Evolutionary conservation across 495 filamentous ascomycete species (phyloP).

Genomic region (Aspergillus asperescens): DNA sequence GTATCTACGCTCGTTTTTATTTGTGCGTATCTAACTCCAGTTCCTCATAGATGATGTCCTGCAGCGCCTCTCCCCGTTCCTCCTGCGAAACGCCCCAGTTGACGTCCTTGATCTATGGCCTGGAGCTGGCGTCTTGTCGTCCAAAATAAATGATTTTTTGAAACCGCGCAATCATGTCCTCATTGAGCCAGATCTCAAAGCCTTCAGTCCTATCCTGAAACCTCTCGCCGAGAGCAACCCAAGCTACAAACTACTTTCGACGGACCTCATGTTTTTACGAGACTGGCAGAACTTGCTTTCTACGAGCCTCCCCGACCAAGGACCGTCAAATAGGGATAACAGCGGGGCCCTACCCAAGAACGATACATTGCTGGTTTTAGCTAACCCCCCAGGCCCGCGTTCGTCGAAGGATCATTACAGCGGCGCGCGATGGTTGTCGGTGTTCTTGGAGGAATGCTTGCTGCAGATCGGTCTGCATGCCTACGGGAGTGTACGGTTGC

Average conservation of each 20-base stretch:
- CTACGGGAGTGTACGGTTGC: slow-evolving; percentile 61
- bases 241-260: slow-evolving; percentile 46
- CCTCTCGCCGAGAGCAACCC: slow-evolving; percentile 55
- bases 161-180: slow-evolving; percentile 75
- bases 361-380: slow-evolving; percentile 61
- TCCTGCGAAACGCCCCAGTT: slow-evolving; percentile 59
- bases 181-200: slow-evolving; percentile 55
- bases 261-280: slow-evolving; percentile 45
- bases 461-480: slow-evolving; percentile 24
- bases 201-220: slow-evolving; percentile 54
- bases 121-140: slow-evolving; percentile 67
- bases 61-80: slow-evolving; percentile 51
- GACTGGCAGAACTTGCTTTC: slow-evolving; percentile 42
- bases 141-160: slow-evolving; percentile 65
- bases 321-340: slow-evolving; percentile 16
- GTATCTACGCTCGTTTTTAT: slow-evolving; percentile 13
- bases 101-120: slow-evolving; percentile 85
- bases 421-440: slow-evolving; percentile 31
- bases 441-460: slow-evolving; percentile 29
- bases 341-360: slow-evolving; percentile 43
- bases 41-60: slow-evolving; percentile 43
- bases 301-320: slow-evolving; percentile 37
- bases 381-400: slow-evolving; percentile 41
- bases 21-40: not conserved
- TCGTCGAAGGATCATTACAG: slow-evolving; percentile 37